These are phyloP conservation scores for Aristolochia fimbriata DNA, from an alignment of 164 flowering plant species.

Conservation along the genomic window DNA sequence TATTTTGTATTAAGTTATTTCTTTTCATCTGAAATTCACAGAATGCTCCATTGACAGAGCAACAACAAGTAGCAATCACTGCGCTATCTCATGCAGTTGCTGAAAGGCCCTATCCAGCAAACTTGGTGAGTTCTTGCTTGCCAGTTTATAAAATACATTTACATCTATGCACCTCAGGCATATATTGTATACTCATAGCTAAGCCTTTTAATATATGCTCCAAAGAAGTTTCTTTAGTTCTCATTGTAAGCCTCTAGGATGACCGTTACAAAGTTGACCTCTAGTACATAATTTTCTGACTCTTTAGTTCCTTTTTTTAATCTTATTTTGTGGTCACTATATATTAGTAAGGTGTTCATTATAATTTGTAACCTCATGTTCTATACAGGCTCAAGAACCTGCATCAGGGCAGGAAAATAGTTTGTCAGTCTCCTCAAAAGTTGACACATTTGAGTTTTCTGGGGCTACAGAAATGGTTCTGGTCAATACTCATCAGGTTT, in stretches of 20 bases:
- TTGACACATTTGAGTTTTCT: constrained; percentile 31
- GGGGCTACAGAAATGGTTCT: constrained; percentile 49
- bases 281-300: too few relatives aligned
- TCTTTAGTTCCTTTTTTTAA: neutral
- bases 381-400: constrained; percentile 48
- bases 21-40: constrained; percentile 12
- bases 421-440: constrained; percentile 44
- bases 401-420: constrained; percentile 38
- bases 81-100: constrained; percentile 71
- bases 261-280: too few relatives aligned
- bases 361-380: neutral
- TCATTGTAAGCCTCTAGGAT: too few relatives aligned
- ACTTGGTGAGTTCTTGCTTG: constrained; percentile 32
- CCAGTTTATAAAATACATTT: too few relatives aligned
- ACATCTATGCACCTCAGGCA: too few relatives aligned
- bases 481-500: constrained; percentile 85
- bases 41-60: constrained; percentile 88
- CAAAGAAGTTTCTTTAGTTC: too few relatives aligned
- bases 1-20: too few relatives aligned
- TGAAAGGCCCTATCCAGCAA: constrained; percentile 76
- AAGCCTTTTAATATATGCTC: too few relatives aligned
- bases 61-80: constrained; percentile 69
- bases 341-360: neutral
- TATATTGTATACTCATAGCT: too few relatives aligned
- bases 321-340: neutral